Percentiles rank a stretch among this genome's conserved stretches.
phyloP scores from a whole-genome alignment of 805 yeast species.

The Suhomyces kilbournensis region DNA sequence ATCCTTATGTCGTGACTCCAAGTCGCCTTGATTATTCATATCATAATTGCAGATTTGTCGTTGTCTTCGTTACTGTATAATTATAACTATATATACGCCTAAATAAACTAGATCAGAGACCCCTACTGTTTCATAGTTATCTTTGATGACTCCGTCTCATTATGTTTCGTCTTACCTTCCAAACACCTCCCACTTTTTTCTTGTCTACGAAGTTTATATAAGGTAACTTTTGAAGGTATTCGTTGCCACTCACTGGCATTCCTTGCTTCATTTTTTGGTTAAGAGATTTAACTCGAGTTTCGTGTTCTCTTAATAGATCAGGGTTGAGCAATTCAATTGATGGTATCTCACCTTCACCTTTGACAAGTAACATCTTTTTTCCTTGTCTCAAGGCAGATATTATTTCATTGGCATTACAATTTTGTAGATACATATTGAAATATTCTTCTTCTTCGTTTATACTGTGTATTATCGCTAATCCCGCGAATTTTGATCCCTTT shows the following conservation, averaged over 20 bases:
- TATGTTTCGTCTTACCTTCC: slow-evolving; percentile 58
- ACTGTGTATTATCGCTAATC: slow-evolving; percentile 67
- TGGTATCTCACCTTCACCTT: slow-evolving; percentile 70
- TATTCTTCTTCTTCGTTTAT: slow-evolving; percentile 37
- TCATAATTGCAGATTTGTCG: background rate
- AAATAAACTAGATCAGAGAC: background rate
- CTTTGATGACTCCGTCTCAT: slow-evolving; percentile 28
- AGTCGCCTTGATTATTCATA: background rate
- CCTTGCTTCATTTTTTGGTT: slow-evolving; percentile 5
- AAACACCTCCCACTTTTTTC: slow-evolving; percentile 50
- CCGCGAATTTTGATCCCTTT: slow-evolving; percentile 30
- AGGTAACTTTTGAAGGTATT: slow-evolving; percentile 11
- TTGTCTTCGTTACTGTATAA: background rate
- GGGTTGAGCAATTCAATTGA: slow-evolving; percentile 47
- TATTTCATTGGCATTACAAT: slow-evolving; percentile 14
- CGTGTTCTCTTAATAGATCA: slow-evolving; percentile 18
- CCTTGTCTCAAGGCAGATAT: slow-evolving; percentile 8
- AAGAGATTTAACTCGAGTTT: slow-evolving; percentile 15
- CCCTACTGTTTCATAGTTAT: background rate
- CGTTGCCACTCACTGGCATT: slow-evolving; percentile 1
- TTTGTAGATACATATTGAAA: slow-evolving; percentile 60
- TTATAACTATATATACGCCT: background rate
- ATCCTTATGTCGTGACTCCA: background rate
- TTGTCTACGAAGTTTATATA: slow-evolving; percentile 26
- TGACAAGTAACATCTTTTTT: slow-evolving; percentile 43